phyloP scores from a whole-genome alignment of 73 alveolate genomes.

The Paramecium sonneborni region DNA sequence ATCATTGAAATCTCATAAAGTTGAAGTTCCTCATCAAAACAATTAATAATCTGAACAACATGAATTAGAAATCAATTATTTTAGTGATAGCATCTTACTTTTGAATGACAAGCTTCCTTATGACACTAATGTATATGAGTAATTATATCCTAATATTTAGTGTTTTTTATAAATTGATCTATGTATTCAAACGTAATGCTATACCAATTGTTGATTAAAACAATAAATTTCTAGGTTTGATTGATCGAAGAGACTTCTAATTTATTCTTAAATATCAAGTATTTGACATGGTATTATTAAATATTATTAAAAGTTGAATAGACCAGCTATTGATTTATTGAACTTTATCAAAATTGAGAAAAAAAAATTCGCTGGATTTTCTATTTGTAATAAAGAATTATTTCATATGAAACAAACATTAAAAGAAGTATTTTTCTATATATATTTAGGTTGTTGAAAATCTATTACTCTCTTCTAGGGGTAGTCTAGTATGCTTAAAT shows the following conservation, averaged over 20 bases:
- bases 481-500: conserved; percentile 44
- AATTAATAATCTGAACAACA: not conserved
- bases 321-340: not conserved
- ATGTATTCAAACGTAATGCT: not conserved
- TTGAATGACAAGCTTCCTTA: not conserved
- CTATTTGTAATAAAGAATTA: not conserved
- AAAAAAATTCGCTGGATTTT: not conserved
- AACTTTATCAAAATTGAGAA: conserved; percentile 14
- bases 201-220: not conserved
- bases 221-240: not conserved
- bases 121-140: conserved; percentile 3
- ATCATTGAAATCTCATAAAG: not conserved
- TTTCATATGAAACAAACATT: conserved; percentile 29
- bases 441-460: conserved; percentile 44
- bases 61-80: conserved; percentile 24
- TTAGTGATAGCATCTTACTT: not conserved
- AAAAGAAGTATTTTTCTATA: not conserved
- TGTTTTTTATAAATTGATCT: not conserved
- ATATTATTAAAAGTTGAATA: not conserved
- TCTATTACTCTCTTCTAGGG: conserved; percentile 22
- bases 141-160: not conserved
- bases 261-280: conserved; percentile 34
- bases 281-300: not conserved
- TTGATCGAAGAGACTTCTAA: conserved; percentile 27
- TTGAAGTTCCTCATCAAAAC: not conserved